phyloP scores from a whole-genome alignment of 495 filamentous ascomycete genomes.

The Barbatosphaeria neglecta region DNA sequence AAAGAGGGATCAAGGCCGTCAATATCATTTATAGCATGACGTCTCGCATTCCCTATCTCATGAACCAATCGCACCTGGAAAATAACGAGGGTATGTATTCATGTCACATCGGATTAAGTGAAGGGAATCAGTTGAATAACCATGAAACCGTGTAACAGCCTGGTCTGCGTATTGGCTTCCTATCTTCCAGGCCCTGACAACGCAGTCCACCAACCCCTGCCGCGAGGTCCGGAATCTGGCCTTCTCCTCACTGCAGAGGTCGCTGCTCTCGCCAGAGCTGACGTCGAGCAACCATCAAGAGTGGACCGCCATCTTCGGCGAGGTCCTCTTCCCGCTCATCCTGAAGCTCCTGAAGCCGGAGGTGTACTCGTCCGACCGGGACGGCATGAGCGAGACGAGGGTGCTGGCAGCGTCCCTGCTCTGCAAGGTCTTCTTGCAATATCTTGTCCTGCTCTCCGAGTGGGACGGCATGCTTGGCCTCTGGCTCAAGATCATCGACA shows the following conservation, averaged over 20 bases:
- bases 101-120: too few species aligned
- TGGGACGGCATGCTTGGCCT: conserved; percentile 89
- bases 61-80: conserved; percentile 88
- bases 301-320: conserved; percentile 90
- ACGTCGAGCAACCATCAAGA: conserved; percentile 69
- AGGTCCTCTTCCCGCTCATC: conserved; percentile 93
- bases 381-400: conserved; percentile 91
- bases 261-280: conserved; percentile 68
- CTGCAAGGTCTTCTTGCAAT: conserved; percentile 92
- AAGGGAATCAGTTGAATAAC: too few species aligned
- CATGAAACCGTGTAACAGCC: conserved; percentile 45
- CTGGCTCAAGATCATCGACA: conserved; percentile 85
- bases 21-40: conserved; percentile 71
- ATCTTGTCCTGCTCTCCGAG: conserved; percentile 71
- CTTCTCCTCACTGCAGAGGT: conserved; percentile 74
- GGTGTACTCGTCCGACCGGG: conserved; percentile 81
- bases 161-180: conserved; percentile 98
- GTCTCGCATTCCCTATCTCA: conserved; percentile 66
- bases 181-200: conserved; percentile 76
- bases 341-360: conserved; percentile 84
- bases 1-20: conserved; percentile 69
- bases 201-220: conserved; percentile 89
- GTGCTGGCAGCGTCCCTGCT: conserved; percentile 84
- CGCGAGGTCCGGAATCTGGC: conserved; percentile 85
- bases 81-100: conserved; percentile 62